Conservation (phyloP, 306 rosid species). For the Corylus avellana region DNA sequence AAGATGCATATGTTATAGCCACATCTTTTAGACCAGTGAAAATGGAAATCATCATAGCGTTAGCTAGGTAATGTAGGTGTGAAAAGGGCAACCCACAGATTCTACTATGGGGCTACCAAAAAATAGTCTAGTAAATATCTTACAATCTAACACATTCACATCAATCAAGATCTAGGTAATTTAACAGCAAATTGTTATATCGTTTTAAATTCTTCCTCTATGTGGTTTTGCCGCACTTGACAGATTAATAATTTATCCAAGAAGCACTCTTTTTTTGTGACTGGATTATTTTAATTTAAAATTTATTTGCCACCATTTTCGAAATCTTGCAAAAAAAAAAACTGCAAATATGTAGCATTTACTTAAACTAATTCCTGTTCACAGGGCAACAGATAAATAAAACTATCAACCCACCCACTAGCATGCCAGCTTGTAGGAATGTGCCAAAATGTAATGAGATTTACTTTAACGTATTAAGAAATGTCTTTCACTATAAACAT, state of each 20-base stretch:
- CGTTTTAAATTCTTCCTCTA: not conserved
- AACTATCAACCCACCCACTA: not conserved
- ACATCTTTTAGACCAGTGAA: conserved; percentile 8
- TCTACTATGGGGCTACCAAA: not conserved
- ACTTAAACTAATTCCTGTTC: not conserved
- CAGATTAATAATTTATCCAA: too few species aligned
- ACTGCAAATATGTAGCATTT: not conserved
- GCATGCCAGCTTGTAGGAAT: not conserved
- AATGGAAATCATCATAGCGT: not conserved
- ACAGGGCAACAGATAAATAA: not conserved
- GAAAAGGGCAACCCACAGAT: not conserved
- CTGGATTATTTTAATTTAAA: not conserved
- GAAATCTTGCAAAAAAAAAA: not conserved
- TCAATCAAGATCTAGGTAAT: not conserved
- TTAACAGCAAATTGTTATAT: not conserved
- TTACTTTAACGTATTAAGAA: not conserved
- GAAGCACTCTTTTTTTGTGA: not conserved
- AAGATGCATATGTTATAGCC: conserved; percentile 23
- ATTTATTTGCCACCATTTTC: not conserved
- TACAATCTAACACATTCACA: not conserved
- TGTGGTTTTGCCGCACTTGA: not conserved
- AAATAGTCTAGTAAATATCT: not conserved
- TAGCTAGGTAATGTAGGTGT: not conserved
- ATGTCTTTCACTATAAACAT: not conserved
- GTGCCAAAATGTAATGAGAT: not conserved